Conservation (phyloP, 2,329 filamentous ascomycete genomes). For the Fusarium circinatum region DNA sequence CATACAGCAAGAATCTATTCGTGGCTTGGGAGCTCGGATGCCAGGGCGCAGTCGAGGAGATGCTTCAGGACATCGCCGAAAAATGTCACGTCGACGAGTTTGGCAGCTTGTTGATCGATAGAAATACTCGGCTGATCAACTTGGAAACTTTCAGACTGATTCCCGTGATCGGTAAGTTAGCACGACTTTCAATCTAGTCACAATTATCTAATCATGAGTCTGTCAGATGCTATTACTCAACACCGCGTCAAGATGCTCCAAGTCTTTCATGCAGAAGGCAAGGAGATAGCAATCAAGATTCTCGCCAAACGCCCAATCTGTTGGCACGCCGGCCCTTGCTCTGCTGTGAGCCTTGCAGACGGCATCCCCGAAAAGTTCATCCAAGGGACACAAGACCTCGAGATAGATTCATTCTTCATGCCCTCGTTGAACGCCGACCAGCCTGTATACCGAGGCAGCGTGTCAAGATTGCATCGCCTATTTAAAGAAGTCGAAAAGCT, state of each 20-base stretch:
- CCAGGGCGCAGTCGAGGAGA: not conserved
- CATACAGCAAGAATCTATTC: not conserved
- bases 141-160: not conserved
- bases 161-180: not conserved
- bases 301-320: not conserved
- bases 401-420: not conserved
- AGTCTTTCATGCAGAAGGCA: not conserved
- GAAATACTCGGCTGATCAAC: not conserved
- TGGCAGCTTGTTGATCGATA: not conserved
- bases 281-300: not conserved
- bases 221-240: not conserved
- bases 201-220: not conserved
- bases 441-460: not conserved
- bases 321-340: not conserved
- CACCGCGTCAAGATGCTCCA: not conserved
- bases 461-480: not conserved
- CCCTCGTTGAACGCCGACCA: not conserved
- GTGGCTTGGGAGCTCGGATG: conserved; percentile 4
- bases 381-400: not conserved
- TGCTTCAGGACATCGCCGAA: not conserved
- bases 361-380: not conserved
- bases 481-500: not conserved
- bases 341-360: not conserved
- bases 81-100: not conserved
- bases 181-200: not conserved